These are phyloP conservation scores for Sphagnum contortum DNA, from an alignment of 225 moss, liverwort and hornwort species.

Conservation along the genomic window DNA sequence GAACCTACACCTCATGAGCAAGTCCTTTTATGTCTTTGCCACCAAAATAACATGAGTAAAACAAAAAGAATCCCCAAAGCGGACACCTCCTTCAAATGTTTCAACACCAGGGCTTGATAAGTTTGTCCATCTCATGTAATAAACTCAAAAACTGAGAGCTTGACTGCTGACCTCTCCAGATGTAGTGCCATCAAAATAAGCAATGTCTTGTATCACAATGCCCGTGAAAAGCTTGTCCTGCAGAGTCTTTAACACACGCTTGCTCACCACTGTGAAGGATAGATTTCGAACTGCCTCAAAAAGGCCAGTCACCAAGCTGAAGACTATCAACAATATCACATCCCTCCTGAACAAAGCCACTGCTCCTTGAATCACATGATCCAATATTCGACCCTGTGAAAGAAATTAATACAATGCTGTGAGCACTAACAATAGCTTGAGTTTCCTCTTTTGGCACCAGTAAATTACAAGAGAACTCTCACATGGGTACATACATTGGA, in stretches of 20 bases:
- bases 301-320: conserved; percentile 77
- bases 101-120: too few species aligned
- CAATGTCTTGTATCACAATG: conserved; percentile 93
- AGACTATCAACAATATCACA: conserved; percentile 70
- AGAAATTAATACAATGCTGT: neutral
- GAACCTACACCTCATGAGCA: too few species aligned
- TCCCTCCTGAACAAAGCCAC: conserved; percentile 58
- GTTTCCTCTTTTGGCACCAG: too few species aligned
- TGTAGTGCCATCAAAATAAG: conserved; percentile 98
- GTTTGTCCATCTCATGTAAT: too few species aligned
- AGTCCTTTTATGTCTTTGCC: too few species aligned
- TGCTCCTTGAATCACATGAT: conserved; percentile 81
- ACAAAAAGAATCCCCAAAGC: too few species aligned
- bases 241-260: conserved; percentile 90
- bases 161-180: conserved; percentile 74
- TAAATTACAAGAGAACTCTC: too few species aligned
- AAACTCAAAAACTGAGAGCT: conserved; percentile 4
- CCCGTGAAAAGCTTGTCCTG: conserved; percentile 95
- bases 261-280: conserved; percentile 94
- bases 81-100: too few species aligned
- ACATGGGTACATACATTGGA: too few species aligned
- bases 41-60: too few species aligned
- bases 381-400: conserved; percentile 85
- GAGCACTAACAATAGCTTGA: too few species aligned
- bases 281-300: conserved; percentile 92